These are phyloP conservation scores for Entomortierella lignicola DNA, from an alignment of 192 early-diverging fungal species.

Conservation along the genomic window DNA sequence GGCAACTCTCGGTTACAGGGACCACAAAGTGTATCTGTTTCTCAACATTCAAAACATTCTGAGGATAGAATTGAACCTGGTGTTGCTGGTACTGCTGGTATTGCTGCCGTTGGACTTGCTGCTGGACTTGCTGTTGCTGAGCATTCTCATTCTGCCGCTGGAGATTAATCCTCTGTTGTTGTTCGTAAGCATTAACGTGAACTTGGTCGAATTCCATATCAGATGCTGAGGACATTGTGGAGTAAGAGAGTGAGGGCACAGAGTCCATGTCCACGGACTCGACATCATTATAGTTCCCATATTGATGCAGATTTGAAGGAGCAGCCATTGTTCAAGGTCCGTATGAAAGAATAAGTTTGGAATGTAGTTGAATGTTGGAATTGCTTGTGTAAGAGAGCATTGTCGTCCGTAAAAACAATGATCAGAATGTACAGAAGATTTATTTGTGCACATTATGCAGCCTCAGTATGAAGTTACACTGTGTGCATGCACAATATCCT, in stretches of 20 bases:
- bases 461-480: too few species aligned
- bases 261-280: conserved; percentile 30
- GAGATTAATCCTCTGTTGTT: neutral
- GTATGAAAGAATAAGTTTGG: too few species aligned
- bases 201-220: conserved; percentile 31
- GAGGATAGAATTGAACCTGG: neutral
- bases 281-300: neutral
- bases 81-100: conserved; percentile 6
- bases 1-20: neutral
- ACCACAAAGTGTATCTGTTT: neutral
- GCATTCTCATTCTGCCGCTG: neutral
- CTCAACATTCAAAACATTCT: neutral
- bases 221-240: neutral
- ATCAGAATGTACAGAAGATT: too few species aligned
- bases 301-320: neutral
- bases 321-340: neutral
- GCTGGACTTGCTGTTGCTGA: neutral
- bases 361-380: too few species aligned
- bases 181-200: conserved; percentile 3
- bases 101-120: conserved; percentile 13
- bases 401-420: too few species aligned
- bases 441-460: too few species aligned
- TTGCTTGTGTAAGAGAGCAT: too few species aligned
- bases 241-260: conserved; percentile 27
- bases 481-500: too few species aligned